Evolutionary conservation across 306 rosid genomes (phyloP).

Genomic region (Rosa rugosa): DNA sequence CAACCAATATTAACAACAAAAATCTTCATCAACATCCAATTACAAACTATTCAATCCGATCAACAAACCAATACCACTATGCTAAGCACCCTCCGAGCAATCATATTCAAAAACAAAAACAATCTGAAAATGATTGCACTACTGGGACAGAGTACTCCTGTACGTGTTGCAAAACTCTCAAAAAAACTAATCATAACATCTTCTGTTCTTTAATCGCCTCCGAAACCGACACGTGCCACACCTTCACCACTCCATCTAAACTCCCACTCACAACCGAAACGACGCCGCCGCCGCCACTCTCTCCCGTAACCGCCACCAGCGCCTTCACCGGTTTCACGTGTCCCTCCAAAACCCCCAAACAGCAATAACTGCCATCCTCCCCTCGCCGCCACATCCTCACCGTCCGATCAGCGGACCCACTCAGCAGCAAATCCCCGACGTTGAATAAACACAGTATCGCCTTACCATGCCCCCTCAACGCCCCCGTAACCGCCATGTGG

Average conservation of each 20-base stretch:
- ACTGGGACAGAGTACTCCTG: background rate
- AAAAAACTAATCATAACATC: background rate
- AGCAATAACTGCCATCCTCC: constrained; percentile 49
- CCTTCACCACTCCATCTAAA: constrained; percentile 79
- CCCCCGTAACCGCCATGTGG: constrained; percentile 82
- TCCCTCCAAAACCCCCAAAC: constrained; percentile 61
- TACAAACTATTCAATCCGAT: background rate
- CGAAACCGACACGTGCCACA: constrained; percentile 57
- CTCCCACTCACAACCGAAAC: constrained; percentile 73
- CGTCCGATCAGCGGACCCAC: constrained; percentile 92
- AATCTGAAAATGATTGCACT: constrained; percentile 6
- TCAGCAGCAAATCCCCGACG: constrained; percentile 59
- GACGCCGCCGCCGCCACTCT: constrained; percentile 17
- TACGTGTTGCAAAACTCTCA: background rate
- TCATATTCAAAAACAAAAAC: constrained; percentile 7
- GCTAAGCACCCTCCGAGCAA: background rate
- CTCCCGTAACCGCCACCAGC: constrained; percentile 44
- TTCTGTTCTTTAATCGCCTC: background rate
- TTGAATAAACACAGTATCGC: constrained; percentile 67
- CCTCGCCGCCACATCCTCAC: constrained; percentile 80
- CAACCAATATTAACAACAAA: background rate
- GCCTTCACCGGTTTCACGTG: constrained; percentile 78
- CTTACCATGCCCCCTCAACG: constrained; percentile 73
- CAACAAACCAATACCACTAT: background rate
- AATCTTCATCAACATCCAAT: background rate